These are phyloP conservation scores for Trametes polyzona DNA, from an alignment of 1,284 basidiomycete species.

Conservation along the genomic window DNA sequence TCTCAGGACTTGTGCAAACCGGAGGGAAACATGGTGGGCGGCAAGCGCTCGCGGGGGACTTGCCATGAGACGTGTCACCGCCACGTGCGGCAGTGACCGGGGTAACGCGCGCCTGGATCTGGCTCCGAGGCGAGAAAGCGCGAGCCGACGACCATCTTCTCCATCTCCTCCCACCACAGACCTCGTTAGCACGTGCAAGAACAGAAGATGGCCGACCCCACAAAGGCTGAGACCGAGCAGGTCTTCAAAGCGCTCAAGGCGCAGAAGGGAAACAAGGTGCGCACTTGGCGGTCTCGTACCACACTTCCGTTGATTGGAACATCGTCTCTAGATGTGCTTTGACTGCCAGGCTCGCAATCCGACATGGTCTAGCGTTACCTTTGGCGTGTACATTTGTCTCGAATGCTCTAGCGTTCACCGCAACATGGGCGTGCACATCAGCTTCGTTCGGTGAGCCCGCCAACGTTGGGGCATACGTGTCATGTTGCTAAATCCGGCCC, in stretches of 20 bases:
- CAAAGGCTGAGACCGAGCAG: slow-evolving; percentile 78
- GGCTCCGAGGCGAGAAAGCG: no score
- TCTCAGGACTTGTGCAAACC: no score
- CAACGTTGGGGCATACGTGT: neutral
- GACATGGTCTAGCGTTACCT: slow-evolving; percentile 97
- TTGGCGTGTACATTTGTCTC: slow-evolving; percentile 96
- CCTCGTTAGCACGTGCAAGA: no score
- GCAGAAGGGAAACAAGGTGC: slow-evolving; percentile 90
- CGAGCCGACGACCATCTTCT: no score
- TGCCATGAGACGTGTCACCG: no score
- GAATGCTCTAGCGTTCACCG: slow-evolving; percentile 96
- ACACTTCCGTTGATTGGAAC: neutral
- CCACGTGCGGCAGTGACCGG: no score
- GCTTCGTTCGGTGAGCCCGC: slow-evolving; percentile 88
- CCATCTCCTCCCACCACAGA: no score
- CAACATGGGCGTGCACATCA: slow-evolving; percentile 98
- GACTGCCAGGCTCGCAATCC: slow-evolving; percentile 97
- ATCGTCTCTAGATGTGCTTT: slow-evolving; percentile 79
- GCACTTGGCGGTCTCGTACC: slow-evolving; percentile 22
- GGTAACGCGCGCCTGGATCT: no score
- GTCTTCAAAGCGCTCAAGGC: slow-evolving; percentile 77
- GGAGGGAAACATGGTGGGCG: no score
- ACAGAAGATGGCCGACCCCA: slow-evolving; percentile 71
- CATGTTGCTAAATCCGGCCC: slow-evolving; percentile 4
- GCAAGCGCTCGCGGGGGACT: no score